These are phyloP conservation scores for Neolecta irregularis DNA, from an alignment of 1,139 yeast genomes.

Conservation along the genomic window DNA sequence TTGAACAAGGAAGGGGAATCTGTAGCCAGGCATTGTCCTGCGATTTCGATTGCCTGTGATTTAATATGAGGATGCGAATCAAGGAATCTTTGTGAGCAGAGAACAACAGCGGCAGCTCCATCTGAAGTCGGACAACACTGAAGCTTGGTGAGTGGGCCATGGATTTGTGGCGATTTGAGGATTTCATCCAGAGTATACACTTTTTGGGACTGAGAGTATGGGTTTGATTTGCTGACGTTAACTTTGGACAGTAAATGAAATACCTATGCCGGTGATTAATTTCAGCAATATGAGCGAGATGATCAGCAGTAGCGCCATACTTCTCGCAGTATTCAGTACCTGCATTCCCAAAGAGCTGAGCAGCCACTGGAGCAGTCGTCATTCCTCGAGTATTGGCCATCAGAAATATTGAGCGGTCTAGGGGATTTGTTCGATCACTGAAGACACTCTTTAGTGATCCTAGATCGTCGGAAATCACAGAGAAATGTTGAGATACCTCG, in stretches of 20 bases:
- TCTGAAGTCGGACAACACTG: slow-evolving; percentile 32
- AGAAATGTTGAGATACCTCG: too few species aligned
- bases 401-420: slow-evolving; percentile 17
- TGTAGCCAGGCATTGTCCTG: slow-evolving; percentile 20
- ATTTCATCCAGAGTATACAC: slow-evolving; percentile 21
- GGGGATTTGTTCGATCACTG: slow-evolving; percentile 20
- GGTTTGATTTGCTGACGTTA: slow-evolving; percentile 23
- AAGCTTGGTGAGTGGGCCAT: slow-evolving; percentile 20
- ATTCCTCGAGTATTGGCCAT: slow-evolving; percentile 17
- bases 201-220: slow-evolving; percentile 22
- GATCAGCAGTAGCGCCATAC: slow-evolving; percentile 17
- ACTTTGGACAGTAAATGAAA: too few species aligned
- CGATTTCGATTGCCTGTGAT: slow-evolving; percentile 21
- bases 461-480: too few species aligned
- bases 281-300: slow-evolving; percentile 21
- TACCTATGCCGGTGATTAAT: slow-evolving; percentile 21
- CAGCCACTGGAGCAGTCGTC: slow-evolving; percentile 19
- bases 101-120: slow-evolving; percentile 73
- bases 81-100: slow-evolving; percentile 59
- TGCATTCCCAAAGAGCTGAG: slow-evolving; percentile 23
- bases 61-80: slow-evolving; percentile 28
- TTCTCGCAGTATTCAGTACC: slow-evolving; percentile 20
- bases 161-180: slow-evolving; percentile 19
- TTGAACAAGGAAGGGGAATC: slow-evolving; percentile 19
- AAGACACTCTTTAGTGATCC: slow-evolving; percentile 20